Evolutionary conservation across 1,284 basidiomycete genomes (phyloP), one percentile per base, ranked within the genome.

Genomic region (Grifola frondosa): DNA sequence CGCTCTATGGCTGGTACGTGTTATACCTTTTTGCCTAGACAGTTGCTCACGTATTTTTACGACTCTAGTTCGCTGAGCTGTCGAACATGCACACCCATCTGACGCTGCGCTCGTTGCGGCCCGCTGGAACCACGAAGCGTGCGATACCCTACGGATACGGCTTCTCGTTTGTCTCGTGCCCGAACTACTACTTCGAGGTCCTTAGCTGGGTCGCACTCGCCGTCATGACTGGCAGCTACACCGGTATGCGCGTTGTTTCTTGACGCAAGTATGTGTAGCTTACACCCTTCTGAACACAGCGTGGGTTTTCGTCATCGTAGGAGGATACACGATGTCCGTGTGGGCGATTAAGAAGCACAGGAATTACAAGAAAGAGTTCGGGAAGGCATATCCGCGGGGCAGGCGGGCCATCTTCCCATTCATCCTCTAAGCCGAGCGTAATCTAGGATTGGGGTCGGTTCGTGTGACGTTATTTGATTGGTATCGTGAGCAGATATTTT

Each of bases 341-440:
- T 99, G 96, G 97, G 94, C 96, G 10, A 60, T 80, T 33, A 94
- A 95, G 74, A 99, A 97, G 72, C 94, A 97, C 63, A 74, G 70
- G 48, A 78, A 78, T 48, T 99, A 99, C 73, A 92, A 85, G 74
- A 91, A 87, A 62, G 95, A 98, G 66, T 97, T 97, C 59, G 91
- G 91, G 28, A 83, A 81, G 55, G 80, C 87, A 50, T 95, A 92
- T 61, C 91, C 92, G 1, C 74, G 71, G 47, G 66, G 65, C 34
- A 75, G 92, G 64, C 91, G 86, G 66, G 83, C 81, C 34, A 86
- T 96, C 68, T 75, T 94, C 60, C 93, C 92, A 2, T 91, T 89
- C 69, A 56, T 83, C 34, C 68, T 73, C 44, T 81, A 59, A 65
- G 34, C n/a, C n/a, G n/a, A n/a, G n/a, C n/a, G n/a, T n/a, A n/a